phyloP scores from a whole-genome alignment of 352 stramenopile genomes.

The Phytophthora fragariae region DNA sequence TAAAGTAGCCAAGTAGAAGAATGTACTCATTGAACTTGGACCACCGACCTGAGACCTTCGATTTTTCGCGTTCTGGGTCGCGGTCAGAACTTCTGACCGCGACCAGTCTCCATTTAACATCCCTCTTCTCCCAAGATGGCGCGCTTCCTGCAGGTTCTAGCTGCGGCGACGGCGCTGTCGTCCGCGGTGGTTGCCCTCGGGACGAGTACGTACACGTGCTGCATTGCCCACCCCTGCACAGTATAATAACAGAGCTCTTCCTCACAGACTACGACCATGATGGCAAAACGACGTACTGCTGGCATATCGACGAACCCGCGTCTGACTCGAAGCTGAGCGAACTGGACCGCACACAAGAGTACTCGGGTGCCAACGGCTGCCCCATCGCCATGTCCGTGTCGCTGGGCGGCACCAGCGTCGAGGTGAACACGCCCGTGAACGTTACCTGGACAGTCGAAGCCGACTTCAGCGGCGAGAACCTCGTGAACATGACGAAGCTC shows the following conservation, averaged over 20 bases:
- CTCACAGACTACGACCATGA: slow-evolving; percentile 48
- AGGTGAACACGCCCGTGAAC: slow-evolving; percentile 52
- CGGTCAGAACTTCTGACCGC: neutral
- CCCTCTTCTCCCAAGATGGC: slow-evolving; percentile 23
- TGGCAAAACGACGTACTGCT: slow-evolving; percentile 60
- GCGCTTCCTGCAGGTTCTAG: slow-evolving; percentile 23
- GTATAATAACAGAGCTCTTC: neutral
- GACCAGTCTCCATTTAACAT: slow-evolving; percentile 13
- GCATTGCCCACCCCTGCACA: neutral
- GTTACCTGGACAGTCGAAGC: slow-evolving; percentile 59
- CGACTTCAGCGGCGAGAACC: slow-evolving; percentile 48
- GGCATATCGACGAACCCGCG: slow-evolving; percentile 52
- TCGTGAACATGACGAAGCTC: slow-evolving; percentile 61
- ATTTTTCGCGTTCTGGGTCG: neutral
- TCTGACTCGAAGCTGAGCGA: slow-evolving; percentile 54
- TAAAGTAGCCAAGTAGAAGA: slow-evolving; percentile 6
- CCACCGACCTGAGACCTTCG: slow-evolving; percentile 3
- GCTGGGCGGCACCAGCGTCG: slow-evolving; percentile 34
- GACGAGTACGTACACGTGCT: slow-evolving; percentile 49
- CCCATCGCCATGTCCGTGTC: slow-evolving; percentile 54
- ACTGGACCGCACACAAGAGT: slow-evolving; percentile 48
- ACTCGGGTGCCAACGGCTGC: slow-evolving; percentile 43
- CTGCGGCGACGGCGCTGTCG: slow-evolving; percentile 14
- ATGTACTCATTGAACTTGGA: slow-evolving; percentile 26
- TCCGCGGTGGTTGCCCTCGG: slow-evolving; percentile 38